Conservation (phyloP, 306 rosid genomes). For the Mimosa bimucronata region DNA sequence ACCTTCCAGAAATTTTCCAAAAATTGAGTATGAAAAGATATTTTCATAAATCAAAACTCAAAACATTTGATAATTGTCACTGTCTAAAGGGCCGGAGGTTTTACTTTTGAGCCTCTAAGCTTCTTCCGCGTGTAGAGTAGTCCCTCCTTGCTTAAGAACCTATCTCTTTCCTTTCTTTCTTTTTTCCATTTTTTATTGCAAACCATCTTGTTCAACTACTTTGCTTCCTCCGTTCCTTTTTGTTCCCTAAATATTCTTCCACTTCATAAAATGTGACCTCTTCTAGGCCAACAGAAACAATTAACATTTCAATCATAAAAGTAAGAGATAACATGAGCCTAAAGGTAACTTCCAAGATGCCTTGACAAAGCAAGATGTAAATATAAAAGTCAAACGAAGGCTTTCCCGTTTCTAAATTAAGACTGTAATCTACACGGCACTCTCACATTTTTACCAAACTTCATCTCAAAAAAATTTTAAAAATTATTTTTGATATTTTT, state of each 20-base stretch:
- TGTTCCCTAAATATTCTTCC: background rate
- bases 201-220: background rate
- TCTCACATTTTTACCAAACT: background rate
- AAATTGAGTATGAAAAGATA: no score
- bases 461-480: background rate
- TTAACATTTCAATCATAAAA: background rate
- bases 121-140: background rate
- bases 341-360: background rate
- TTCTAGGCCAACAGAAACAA: background rate
- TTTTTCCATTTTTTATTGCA: background rate
- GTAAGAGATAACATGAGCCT: background rate
- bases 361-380: background rate
- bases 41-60: no score
- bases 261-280: background rate
- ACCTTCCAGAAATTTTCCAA: no score
- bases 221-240: background rate
- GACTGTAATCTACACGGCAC: background rate
- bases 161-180: background rate
- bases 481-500: background rate
- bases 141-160: background rate
- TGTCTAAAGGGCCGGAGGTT: background rate
- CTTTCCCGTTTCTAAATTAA: background rate
- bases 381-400: conserved; percentile 22
- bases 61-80: background rate
- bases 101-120: background rate